A percentile compares a stretch with the other conserved stretches of the same genome.
These are phyloP conservation scores for Phytophthora pini DNA, from an alignment of 352 stramenopile genomes.

Conservation along the genomic window DNA sequence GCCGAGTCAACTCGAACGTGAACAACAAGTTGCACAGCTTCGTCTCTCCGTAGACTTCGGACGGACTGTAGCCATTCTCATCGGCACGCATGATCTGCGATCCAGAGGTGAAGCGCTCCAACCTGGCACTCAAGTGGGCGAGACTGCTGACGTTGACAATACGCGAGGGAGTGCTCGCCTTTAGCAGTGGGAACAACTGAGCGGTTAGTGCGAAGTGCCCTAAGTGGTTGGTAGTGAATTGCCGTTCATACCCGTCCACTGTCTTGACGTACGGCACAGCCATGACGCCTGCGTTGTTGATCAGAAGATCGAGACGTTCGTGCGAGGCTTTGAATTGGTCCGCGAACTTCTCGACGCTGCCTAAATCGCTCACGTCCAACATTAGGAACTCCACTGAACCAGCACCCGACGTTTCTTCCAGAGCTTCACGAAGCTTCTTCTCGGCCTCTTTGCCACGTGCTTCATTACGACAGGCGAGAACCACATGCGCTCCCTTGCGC, in stretches of 20 bases:
- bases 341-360: conserved; percentile 51
- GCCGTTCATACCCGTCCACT: conserved; percentile 31
- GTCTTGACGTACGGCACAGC: conserved; percentile 18
- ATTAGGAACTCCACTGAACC: conserved; percentile 55
- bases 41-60: conserved; percentile 43
- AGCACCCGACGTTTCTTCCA: conserved; percentile 3
- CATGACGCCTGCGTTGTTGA: conserved; percentile 40
- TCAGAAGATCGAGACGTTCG: conserved; percentile 45
- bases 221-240: conserved; percentile 42
- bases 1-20: conserved; percentile 48
- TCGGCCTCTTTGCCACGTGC: conserved; percentile 32
- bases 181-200: conserved; percentile 50
- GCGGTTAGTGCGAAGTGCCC: conserved; percentile 49
- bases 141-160: conserved; percentile 47
- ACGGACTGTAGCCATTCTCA: conserved; percentile 26
- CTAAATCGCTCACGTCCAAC: conserved; percentile 54
- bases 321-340: conserved; percentile 38
- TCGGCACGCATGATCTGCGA: conserved; percentile 18
- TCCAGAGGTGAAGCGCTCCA: conserved; percentile 22
- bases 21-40: conserved; percentile 71
- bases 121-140: conserved; percentile 28
- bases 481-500: conserved; percentile 29
- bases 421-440: conserved; percentile 15
- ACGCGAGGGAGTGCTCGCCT: conserved; percentile 26
- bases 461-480: conserved; percentile 47